Base-by-base conservation (phyloP, 306 rosid species). In the Quercus variabilis region DNA sequence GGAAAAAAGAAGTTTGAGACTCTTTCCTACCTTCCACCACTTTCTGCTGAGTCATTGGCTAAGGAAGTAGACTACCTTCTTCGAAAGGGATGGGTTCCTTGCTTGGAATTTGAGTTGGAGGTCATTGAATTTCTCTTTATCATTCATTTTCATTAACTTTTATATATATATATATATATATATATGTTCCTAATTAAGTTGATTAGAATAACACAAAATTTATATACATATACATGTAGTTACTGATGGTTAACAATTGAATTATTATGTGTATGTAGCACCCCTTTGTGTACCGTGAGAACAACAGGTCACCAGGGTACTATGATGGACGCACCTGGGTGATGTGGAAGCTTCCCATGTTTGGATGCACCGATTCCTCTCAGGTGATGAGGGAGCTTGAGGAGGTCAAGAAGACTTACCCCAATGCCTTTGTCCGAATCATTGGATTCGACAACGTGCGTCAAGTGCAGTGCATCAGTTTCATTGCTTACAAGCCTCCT, bases 311-410 rank as follows among this genome's bases (percentile, higher is more conserved):
- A 20, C 97, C 97, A 0, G 96, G 98, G 43, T 93, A 95, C 94
- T 93, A 95, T 28, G 99, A 93, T 28, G 97, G 99, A 23, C 80
- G 97, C 0, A 89, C 84, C 88, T 93, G 99, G 97, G 88, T 93
- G 21, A 95, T 95, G 98, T 93, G 98, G 96, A 95, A 91, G 89
- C 82, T 95, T 9, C 98, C 99, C n/a, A 83, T 93, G 97, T 95
- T 78, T 63, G 99, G 96, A 0, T 83, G 92, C 93, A 93, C 81
- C 0, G 97, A 93, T 54, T 0, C 94, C 0, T 0, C 82, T 10
- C 98, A 95, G 59, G 98, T 93, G 43, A 0, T 85, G 65, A 26
- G 21, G 23, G 94, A 95, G 82, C 28, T 91, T 3, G 64, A 79
- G 0, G 98, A 93, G 71, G 25, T 8, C 78, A 83, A 58, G 79